phyloP scores from a whole-genome alignment of 768 basidiomycete species.

The Sistotremastrum niveocremeum region DNA sequence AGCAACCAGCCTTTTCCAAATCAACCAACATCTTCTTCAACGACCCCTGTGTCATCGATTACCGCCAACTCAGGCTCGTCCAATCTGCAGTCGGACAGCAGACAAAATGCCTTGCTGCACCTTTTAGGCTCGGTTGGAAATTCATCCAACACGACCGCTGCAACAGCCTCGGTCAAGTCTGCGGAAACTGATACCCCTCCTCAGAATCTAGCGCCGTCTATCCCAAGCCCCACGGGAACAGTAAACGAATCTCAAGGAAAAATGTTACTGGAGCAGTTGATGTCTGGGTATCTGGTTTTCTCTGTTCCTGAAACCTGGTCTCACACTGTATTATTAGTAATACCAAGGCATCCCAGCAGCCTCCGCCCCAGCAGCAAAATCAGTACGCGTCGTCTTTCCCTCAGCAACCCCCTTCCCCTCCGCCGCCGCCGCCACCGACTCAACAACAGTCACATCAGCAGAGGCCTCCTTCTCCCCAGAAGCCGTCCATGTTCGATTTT shows the following conservation, averaged over 20 bases:
- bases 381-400: slow-evolving; percentile 3
- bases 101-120: slow-evolving; percentile 64
- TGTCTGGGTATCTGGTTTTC: slow-evolving; percentile 52
- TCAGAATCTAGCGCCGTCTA: slow-evolving; percentile 60
- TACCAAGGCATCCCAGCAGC: slow-evolving; percentile 23
- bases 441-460: slow-evolving; percentile 17
- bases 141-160: slow-evolving; percentile 14
- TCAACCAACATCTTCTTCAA: slow-evolving; percentile 24
- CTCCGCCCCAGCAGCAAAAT: slow-evolving; percentile 11
- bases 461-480: slow-evolving; percentile 50
- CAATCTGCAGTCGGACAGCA: slow-evolving; percentile 34
- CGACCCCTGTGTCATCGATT: slow-evolving; percentile 28
- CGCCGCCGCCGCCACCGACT: not conserved
- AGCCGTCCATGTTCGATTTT: slow-evolving; percentile 77
- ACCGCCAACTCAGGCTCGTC: slow-evolving; percentile 28
- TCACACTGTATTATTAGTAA: too few relatives aligned
- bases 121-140: slow-evolving; percentile 43
- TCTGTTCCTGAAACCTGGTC: too few relatives aligned
- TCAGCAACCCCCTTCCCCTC: slow-evolving; percentile 5
- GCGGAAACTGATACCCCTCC: slow-evolving; percentile 27
- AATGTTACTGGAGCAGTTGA: slow-evolving; percentile 64
- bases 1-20: too few relatives aligned
- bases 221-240: slow-evolving; percentile 40
- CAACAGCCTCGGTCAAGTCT: slow-evolving; percentile 12
- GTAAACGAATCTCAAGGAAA: slow-evolving; percentile 60